Evolutionary conservation across 1,139 yeast species (phyloP), one percentile per base, ranked within the genome.

Genomic region (Candida glucosophila): DNA sequence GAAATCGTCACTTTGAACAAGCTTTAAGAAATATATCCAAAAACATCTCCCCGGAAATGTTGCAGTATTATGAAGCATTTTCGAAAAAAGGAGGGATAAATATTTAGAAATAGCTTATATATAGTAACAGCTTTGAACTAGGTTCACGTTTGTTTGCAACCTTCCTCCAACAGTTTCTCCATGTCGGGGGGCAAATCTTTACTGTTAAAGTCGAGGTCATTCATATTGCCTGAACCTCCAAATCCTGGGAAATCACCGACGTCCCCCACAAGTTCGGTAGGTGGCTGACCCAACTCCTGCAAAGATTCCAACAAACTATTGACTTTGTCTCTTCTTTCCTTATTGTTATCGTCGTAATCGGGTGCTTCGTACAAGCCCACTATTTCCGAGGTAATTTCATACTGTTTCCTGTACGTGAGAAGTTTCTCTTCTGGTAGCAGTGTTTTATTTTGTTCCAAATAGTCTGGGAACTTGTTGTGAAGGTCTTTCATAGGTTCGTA

Each of bases 401-500:
- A 67, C 42, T 80, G 90, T 22, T 61, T 53, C 25, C 60, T 53
- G 44, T 74, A 82, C 27, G 63, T 61, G 1, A 45, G 49, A 32
- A 66, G 59, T 31, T 77, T 73, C 9, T 58, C 70, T 21, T 59
- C 63, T 5, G 69, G 41, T 18, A 72, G 50, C 17, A 52, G 50
- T 41, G 45, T 56, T 30, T 62, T 55, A 36, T 77, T 66, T 24
- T 67, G 67, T 28, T 58, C 50, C 35, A 80, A 58, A 67, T 76
- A 80, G 11, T 51, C 68, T 3, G 83, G 82, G 45, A 73, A 77
- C 38, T 82, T 83, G 13, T 63, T 57, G 36, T 78, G 73, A 50
- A 88, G 66, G 34, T 85, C 95, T 43, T 77, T 80, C 55, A 90
- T 70, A 2, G 97, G 95, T 39, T 81, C 94, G 47, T 83, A 88